Evolutionary conservation across 352 stramenopile genomes (phyloP), one percentile per base, ranked within the genome.

Genomic region (Pythium grandisporangium): DNA sequence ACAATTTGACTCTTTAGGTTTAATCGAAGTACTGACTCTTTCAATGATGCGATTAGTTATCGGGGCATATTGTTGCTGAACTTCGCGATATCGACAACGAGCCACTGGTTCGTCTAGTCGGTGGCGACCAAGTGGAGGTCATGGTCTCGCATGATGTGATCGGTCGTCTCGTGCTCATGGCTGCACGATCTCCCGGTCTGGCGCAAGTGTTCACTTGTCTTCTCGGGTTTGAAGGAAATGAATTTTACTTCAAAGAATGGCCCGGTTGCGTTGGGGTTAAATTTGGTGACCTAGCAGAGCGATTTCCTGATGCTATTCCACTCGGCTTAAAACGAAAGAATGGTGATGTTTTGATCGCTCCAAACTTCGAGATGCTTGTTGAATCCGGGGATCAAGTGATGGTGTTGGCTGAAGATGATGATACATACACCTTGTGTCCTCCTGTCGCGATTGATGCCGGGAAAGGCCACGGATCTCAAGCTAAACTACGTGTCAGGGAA

Each of bases 171-270:
- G 84, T 95, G 30, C 48, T 95, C 17, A 91, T 93, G 72, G 86
- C 81, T 32, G 76, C 80, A 11, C 55, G 83, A 14, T 88, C 77
- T 37, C 77, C 81, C 27, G 83, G 81, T 20, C 63, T 96, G 14
- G 78, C 84, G 2, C 55, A 66, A 30, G 67, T 88, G 2, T 88
- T 78, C 42, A 66, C 70, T 2, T 57, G 56, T 23, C 41, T 88
- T n/a, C 66, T 96, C 6, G 84, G 81, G 1, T 93, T 96, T 43
- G 79, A 92, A 37, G 81, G 82, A 24, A 84, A 81, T 42, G 84
- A 96, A 35, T 95, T 95, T 32, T 96, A 96, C 59, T 78, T 93
- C 39, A 84, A 90, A 43, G 69, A 70, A 20, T 95, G 80, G 77
- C 79, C 84, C 0, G 75, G 88, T 34, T 90, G 86, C 29, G 51